Evolutionary conservation across 169 alveolate genomes (phyloP).

Genomic region (Prorocentrum cordatum): DNA sequence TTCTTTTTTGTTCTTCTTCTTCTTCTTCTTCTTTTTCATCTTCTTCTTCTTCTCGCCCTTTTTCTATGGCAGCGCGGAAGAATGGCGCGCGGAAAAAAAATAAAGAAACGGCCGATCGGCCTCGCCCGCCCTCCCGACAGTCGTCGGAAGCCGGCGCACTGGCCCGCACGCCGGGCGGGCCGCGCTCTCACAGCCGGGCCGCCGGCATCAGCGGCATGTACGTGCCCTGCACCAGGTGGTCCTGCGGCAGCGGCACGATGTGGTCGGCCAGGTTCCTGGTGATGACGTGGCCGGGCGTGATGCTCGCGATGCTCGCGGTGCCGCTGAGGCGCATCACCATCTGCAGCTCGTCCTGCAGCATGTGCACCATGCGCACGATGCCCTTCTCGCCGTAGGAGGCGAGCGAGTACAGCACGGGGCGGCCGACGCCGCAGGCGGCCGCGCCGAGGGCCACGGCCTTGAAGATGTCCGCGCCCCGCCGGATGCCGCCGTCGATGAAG

Average conservation of each 20-base stretch:
- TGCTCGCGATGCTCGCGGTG: conserved; percentile 6
- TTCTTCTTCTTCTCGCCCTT: too few relatives aligned
- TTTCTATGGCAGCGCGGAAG: too few relatives aligned
- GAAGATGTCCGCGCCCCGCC: conserved; percentile 72
- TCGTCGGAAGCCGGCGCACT: too few relatives aligned
- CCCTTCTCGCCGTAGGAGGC: conserved; percentile 8
- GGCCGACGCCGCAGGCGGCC: conserved; percentile 68
- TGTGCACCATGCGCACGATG: conserved; percentile 5
- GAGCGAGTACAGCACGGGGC: conserved; percentile 59
- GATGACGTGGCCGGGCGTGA: neutral
- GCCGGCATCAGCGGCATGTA: conserved; percentile 5
- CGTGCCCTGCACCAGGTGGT: neutral
- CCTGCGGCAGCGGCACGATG: conserved; percentile 9
- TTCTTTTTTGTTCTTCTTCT: too few relatives aligned
- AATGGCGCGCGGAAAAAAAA: too few relatives aligned
- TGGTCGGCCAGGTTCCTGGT: conserved; percentile 16
- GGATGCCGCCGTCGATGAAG: conserved; percentile 73
- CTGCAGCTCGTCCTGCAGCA: conserved; percentile 14
- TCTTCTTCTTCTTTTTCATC: too few relatives aligned
- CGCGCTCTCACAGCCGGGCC: neutral
- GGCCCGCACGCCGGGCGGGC: too few relatives aligned
- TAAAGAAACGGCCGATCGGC: too few relatives aligned
- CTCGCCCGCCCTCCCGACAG: too few relatives aligned
- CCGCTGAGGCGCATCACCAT: conserved; percentile 8
- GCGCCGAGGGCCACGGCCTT: conserved; percentile 74